Evolutionary conservation across 495 filamentous ascomycete species (phyloP), one percentile per base, ranked within the genome.

Genomic region (Aspergillus campestris): DNA sequence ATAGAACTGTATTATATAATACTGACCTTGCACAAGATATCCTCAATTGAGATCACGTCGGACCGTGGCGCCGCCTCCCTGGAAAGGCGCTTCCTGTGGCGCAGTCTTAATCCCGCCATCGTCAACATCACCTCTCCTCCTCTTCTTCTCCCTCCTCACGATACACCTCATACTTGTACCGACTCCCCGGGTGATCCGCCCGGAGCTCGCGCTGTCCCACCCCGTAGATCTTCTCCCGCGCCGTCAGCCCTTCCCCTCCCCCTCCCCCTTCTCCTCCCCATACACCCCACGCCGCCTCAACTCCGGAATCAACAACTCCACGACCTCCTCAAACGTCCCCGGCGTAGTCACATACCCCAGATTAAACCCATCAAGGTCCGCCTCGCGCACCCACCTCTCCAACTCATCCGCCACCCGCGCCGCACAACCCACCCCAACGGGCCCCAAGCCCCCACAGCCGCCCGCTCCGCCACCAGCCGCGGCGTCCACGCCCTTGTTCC

Each of bases 361-460:
- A 53, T 80, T 81, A 52, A 81, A 81, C 8, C 78, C 79, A 61
- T 82, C 80, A n/a, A 82, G 45, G 48, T 79, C 78, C 1, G 71
- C 76, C 43, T 78, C 78, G 2, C 63, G 48, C 8, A 78, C 54
- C 80, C 79, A 83, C 10, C 64, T 62, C 54, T 81, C 75, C 64
- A 82, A 53, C 50, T 75, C 71, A 56, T 82, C 74, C 0, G 77
- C 79, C 7, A 84, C 77, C 14, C 63, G 72, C 40, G 61, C 50
- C 0, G 78, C 66, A 8, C 68, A 78, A 0, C 79, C 79, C 40
- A 80, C 65, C 8, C 69, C 55, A 3, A 75, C 61, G 0, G 77
- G 71, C 0, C 78, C 77, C 28, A 72, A 48, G 5, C 80, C 79
- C 81, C 80, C 29, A 83, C 66, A 28, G 70, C 71, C 41, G 81